phyloP scores from a whole-genome alignment of 2,329 filamentous ascomycete genomes.

The Leptographium flavum region DNA sequence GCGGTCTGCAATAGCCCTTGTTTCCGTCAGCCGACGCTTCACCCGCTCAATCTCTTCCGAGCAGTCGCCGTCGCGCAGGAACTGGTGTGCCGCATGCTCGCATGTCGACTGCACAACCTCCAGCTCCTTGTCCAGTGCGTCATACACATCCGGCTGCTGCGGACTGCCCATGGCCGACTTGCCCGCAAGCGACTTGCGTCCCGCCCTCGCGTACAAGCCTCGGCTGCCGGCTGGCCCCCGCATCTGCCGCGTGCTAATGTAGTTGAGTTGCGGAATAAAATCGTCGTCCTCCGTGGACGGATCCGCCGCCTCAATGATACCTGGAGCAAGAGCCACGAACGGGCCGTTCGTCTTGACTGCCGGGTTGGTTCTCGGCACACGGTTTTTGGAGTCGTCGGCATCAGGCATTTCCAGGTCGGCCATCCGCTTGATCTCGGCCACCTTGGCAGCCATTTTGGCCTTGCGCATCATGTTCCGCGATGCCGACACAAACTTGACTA shows the following conservation, averaged over 20 bases:
- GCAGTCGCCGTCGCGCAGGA: constrained; percentile 78
- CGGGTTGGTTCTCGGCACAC: too few relatives aligned
- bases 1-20: constrained; percentile 44
- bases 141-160: constrained; percentile 39
- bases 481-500: constrained; percentile 69
- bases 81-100: constrained; percentile 78
- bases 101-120: constrained; percentile 71
- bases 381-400: constrained; percentile 23
- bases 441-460: constrained; percentile 69
- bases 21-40: constrained; percentile 47
- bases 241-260: constrained; percentile 2
- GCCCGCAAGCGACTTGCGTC: constrained; percentile 1
- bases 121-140: constrained; percentile 62
- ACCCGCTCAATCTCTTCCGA: constrained; percentile 60
- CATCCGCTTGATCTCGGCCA: constrained; percentile 48
- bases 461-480: constrained; percentile 76
- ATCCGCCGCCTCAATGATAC: background rate
- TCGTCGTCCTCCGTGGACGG: background rate
- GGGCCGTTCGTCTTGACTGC: too few relatives aligned
- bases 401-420: constrained; percentile 44
- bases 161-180: constrained; percentile 12
- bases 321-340: too few relatives aligned
- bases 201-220: constrained; percentile 4
- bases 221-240: constrained; percentile 7
- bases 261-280: background rate